Evolutionary conservation across 2,329 filamentous ascomycete species (phyloP).

Genomic region (Huntiella abstrusa): DNA sequence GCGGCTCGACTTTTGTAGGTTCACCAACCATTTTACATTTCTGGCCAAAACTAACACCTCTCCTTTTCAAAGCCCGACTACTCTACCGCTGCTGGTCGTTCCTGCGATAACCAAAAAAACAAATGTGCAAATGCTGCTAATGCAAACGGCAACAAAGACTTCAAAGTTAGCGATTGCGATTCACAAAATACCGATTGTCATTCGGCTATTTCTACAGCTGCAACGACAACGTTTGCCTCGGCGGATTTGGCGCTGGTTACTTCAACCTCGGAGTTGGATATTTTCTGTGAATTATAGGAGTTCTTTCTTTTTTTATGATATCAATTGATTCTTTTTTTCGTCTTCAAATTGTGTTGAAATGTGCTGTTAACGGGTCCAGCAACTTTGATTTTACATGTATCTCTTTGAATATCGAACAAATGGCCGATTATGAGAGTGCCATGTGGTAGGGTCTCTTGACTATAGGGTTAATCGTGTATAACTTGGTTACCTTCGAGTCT

Average conservation of each 20-base stretch:
- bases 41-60: not conserved
- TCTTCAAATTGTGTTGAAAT: not conserved
- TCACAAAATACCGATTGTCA: conserved; percentile 25
- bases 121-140: conserved; percentile 26
- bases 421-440: too few relatives aligned
- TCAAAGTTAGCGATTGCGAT: conserved; percentile 27
- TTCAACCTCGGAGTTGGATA: conserved; percentile 25
- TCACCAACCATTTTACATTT: not conserved
- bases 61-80: conserved; percentile 22
- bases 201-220: conserved; percentile 11
- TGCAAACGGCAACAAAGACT: conserved; percentile 15
- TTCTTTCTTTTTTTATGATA: not conserved
- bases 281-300: conserved; percentile 24
- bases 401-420: too few relatives aligned
- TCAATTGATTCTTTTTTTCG: not conserved
- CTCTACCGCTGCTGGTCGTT: conserved; percentile 22
- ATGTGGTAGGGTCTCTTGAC: too few relatives aligned
- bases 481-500: too few relatives aligned
- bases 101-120: conserved; percentile 32
- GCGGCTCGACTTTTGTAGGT: conserved; percentile 26
- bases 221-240: conserved; percentile 12
- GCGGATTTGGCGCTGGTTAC: conserved; percentile 18
- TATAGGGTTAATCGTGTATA: too few relatives aligned
- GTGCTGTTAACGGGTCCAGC: not conserved
- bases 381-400: too few relatives aligned